Conservation (phyloP, 371 early-diverging fungal genomes). For the Actinomortierella ambigua region DNA sequence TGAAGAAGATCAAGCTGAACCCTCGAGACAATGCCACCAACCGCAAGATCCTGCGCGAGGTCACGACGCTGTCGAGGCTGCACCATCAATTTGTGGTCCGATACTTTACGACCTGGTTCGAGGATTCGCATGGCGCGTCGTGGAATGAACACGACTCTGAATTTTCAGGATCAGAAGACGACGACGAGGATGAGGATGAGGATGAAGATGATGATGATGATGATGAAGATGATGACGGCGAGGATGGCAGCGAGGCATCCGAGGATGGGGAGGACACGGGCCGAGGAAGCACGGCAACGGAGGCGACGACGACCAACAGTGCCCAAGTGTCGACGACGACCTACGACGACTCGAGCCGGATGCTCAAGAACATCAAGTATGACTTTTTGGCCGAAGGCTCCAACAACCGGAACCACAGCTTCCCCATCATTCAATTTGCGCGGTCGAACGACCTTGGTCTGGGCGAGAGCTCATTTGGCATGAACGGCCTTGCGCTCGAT, state of each 20-base stretch:
- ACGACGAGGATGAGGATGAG: constrained; percentile 48
- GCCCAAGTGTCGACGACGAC: constrained; percentile 3
- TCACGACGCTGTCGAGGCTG: constrained; percentile 86
- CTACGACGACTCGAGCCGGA: constrained; percentile 13
- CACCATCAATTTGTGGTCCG: constrained; percentile 93
- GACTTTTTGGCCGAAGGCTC: constrained; percentile 57
- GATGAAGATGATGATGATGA: constrained; percentile 19
- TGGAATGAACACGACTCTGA: constrained; percentile 52
- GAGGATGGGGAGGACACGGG: neutral
- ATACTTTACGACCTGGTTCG: constrained; percentile 95
- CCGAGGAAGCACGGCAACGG: neutral
- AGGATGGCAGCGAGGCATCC: constrained; percentile 50
- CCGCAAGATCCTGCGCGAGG: constrained; percentile 88
- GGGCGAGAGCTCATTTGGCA: constrained; percentile 40
- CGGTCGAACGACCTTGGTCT: constrained; percentile 25
- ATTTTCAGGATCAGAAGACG: constrained; percentile 50
- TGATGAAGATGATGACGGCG: constrained; percentile 9
- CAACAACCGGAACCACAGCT: constrained; percentile 54
- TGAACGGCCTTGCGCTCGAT: constrained; percentile 53
- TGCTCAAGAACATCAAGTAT: constrained; percentile 56
- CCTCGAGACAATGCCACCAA: constrained; percentile 78
- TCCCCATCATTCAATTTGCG: constrained; percentile 54
- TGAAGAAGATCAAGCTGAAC: constrained; percentile 84
- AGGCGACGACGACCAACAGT: neutral
- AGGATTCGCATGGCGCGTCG: constrained; percentile 61